Percentiles rank a stretch among this genome's conserved stretches.
Conservation (phyloP, 306 rosid genomes). For the Citrullus amarus region DNA sequence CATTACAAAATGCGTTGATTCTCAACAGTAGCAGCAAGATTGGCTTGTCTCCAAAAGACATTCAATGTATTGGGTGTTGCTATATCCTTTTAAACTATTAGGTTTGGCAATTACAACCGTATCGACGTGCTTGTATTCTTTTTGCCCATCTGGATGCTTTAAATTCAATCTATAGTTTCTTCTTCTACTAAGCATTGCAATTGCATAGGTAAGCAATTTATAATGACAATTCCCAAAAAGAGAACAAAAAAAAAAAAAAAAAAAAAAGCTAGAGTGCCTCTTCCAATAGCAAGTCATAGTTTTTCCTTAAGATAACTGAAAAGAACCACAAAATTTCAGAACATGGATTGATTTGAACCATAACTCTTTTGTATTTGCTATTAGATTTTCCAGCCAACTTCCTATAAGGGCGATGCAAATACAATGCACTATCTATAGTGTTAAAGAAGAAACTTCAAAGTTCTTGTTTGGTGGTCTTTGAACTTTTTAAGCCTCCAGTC, state of each 20-base stretch:
- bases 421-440: background rate
- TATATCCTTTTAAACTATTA: background rate
- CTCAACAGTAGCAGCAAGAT: background rate
- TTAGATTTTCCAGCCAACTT: background rate
- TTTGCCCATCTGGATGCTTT: background rate
- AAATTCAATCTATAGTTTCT: background rate
- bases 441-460: slow-evolving; percentile 26
- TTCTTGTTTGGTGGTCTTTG: slow-evolving; percentile 46
- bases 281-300: background rate
- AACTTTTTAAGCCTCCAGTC: slow-evolving; percentile 30
- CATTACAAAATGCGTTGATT: slow-evolving; percentile 75
- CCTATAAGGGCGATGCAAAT: background rate
- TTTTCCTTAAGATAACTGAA: background rate
- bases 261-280: background rate
- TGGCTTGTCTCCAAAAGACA: background rate
- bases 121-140: background rate
- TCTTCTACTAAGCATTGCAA: background rate
- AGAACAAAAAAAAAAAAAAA: background rate
- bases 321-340: background rate
- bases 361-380: background rate
- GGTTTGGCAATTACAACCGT: background rate
- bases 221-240: background rate
- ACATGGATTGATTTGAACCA: background rate
- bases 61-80: slow-evolving; percentile 8
- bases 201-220: background rate